Evolutionary conservation across 768 basidiomycete species (phyloP), one percentile per base, ranked within the genome.

Genomic region (Pleurotus citrinopileatus): DNA sequence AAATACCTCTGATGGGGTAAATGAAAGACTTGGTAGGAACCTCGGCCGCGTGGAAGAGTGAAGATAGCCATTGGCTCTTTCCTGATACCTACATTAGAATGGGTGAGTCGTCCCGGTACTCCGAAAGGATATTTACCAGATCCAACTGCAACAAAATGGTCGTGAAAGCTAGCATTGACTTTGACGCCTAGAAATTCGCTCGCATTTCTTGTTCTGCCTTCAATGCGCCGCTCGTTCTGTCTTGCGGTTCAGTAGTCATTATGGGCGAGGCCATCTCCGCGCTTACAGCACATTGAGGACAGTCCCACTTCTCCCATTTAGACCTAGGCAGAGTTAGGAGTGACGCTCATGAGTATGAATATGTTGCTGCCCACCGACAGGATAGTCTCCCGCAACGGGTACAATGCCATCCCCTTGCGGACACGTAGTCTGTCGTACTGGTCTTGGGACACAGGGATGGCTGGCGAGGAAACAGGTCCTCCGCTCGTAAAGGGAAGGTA

Each of bases 281-380:
- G 57, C 62, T 36, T 66, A 89, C 89, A 15, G 72, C 60, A 63
- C 89, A 92, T 53, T 73, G 61, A 27, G 73, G 66, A 61, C 90
- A 93, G 64, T 87, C 79, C 81, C 87, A 90, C 45, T 76, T 62
- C 62, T 88, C 80, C 89, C 89, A 91, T 66, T 84, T 86, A 50
- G 65, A 83, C 59, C 90, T 91, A 55, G 25, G 37, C 42, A 8
- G n/a, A 44, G 17, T 43, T 38, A 29, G 47, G 46, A 36, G 29
- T 60, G 54, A 58, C 32, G 4, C 23, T 25, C 9, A 32, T 42
- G 42, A 19, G 2, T 34, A 13, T 32, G 17, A 27, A 54, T 36
- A 19, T n/a, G n/a, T n/a, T n/a, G n/a, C n/a, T 42, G 61, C 76
- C 44, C 55, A 90, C 89, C 89, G 79, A 71, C 82, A 83, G 7